A percentile compares a stretch with the other conserved stretches of the same genome.
These are phyloP conservation scores for Solanum chmielewskii DNA, from an alignment of 257 asterid species.

Conservation along the genomic window DNA sequence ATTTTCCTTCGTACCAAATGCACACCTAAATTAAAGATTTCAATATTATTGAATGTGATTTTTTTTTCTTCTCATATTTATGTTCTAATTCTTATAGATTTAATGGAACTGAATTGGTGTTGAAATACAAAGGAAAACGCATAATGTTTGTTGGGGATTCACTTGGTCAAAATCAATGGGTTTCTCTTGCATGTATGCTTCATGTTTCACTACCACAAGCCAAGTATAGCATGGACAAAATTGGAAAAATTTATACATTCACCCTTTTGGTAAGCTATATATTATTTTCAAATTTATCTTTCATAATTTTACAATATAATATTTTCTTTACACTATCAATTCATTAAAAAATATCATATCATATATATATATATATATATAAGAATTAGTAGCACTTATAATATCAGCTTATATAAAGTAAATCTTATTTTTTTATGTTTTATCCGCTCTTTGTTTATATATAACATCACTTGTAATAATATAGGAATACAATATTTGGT, in stretches of 20 bases:
- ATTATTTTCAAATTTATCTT: background rate
- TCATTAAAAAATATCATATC: background rate
- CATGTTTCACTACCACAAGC: constrained; percentile 17
- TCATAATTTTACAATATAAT: background rate
- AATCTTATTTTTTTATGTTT: background rate
- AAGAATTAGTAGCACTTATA: background rate
- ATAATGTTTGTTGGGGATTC: constrained; percentile 45
- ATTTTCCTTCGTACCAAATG: background rate
- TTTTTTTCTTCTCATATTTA: no score
- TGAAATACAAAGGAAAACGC: constrained; percentile 19
- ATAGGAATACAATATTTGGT: background rate
- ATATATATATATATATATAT: no score
- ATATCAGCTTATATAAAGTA: background rate
- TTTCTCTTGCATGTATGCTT: constrained; percentile 30
- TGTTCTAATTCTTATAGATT: constrained; percentile 7
- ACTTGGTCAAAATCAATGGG: constrained; percentile 37
- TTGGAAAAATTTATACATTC: constrained; percentile 14
- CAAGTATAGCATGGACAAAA: background rate
- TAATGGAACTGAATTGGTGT: constrained; percentile 5
- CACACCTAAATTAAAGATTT: background rate
- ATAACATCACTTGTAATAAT: background rate
- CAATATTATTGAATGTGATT: background rate
- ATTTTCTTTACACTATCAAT: background rate
- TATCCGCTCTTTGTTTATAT: background rate
- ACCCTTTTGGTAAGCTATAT: constrained; percentile 9